phyloP scores from a whole-genome alignment of 2,329 filamentous ascomycete species.

The Calonectria hawksworthii region DNA sequence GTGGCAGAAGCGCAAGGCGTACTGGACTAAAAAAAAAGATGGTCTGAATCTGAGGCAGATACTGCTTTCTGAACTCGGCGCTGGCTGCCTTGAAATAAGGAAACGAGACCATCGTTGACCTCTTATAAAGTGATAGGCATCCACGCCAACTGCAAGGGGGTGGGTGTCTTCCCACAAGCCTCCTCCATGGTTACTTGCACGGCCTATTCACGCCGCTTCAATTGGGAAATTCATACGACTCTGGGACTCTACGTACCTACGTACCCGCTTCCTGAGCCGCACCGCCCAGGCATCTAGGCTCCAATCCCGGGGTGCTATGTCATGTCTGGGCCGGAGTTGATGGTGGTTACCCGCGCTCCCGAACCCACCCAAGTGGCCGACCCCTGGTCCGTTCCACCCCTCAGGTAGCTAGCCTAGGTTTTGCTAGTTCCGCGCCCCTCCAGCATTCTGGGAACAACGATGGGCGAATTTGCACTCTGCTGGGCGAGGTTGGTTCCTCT shows the following conservation, averaged over 20 bases:
- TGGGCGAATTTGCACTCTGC: neutral
- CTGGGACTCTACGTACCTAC: slow-evolving; percentile 6
- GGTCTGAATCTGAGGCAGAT: slow-evolving; percentile 6
- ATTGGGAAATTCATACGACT: slow-evolving; percentile 13
- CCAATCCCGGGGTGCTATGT: slow-evolving; percentile 39
- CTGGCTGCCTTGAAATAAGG: slow-evolving; percentile 22
- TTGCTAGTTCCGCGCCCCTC: neutral
- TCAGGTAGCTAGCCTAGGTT: neutral
- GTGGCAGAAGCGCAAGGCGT: neutral
- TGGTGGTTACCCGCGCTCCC: slow-evolving; percentile 11
- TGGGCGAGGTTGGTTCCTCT: neutral
- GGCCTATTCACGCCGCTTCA: neutral
- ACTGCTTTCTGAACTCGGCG: neutral
- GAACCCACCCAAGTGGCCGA: slow-evolving; percentile 12
- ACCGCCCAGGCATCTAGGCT: slow-evolving; percentile 42
- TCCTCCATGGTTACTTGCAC: slow-evolving; percentile 11
- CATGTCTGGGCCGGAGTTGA: slow-evolving; percentile 12
- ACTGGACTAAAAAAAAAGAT: neutral
- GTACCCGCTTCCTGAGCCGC: slow-evolving; percentile 42
- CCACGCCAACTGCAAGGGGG: slow-evolving; percentile 3
- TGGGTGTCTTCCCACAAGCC: slow-evolving; percentile 9
- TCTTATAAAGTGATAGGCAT: slow-evolving; percentile 28
- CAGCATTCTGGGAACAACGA: neutral
- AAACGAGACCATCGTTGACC: neutral
- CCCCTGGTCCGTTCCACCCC: slow-evolving; percentile 4